Conservation (phyloP, 345 rosid species). For the Mallotus nudiflorus region DNA sequence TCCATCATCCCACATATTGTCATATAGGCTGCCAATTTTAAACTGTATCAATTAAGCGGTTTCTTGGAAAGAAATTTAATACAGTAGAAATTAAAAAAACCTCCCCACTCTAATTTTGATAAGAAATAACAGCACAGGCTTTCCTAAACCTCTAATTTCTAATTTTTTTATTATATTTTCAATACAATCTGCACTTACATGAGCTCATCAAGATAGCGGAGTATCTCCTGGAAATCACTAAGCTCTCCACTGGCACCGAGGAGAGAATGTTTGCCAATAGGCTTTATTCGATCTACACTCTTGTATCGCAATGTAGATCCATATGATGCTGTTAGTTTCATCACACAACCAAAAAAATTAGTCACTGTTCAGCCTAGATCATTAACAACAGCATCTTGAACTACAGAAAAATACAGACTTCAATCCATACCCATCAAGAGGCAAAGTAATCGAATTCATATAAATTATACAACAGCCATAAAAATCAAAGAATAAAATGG, state of each 20-base stretch:
- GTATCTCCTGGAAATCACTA: conserved; percentile 96
- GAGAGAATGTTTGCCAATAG: conserved; percentile 93
- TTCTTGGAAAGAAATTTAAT: conserved; percentile 14
- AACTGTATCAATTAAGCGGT: conserved; percentile 11
- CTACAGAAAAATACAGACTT: not conserved
- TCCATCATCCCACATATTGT: conserved; percentile 99
- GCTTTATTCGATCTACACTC: conserved; percentile 79
- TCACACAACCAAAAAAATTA: not conserved
- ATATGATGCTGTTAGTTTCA: conserved; percentile 66
- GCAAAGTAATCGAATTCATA: too few species aligned
- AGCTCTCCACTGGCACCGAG: conserved; percentile 97
- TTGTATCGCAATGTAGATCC: conserved; percentile 95
- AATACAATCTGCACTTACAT: conserved; percentile 46
- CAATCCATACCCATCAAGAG: too few species aligned
- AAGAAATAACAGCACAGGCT: not conserved
- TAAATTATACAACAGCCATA: too few species aligned
- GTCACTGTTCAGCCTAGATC: not conserved
- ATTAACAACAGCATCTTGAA: not conserved
- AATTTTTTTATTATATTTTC: too few species aligned
- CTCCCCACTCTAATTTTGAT: not conserved
- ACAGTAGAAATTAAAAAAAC: not conserved
- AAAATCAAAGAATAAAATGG: too few species aligned
- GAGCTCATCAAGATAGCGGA: conserved; percentile 85
- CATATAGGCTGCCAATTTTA: conserved; percentile 64
- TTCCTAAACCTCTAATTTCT: not conserved